Percentiles rank a stretch among this genome's conserved stretches.
Evolutionary conservation across 768 basidiomycete genomes (phyloP).

Genomic region (Russula emetica): DNA sequence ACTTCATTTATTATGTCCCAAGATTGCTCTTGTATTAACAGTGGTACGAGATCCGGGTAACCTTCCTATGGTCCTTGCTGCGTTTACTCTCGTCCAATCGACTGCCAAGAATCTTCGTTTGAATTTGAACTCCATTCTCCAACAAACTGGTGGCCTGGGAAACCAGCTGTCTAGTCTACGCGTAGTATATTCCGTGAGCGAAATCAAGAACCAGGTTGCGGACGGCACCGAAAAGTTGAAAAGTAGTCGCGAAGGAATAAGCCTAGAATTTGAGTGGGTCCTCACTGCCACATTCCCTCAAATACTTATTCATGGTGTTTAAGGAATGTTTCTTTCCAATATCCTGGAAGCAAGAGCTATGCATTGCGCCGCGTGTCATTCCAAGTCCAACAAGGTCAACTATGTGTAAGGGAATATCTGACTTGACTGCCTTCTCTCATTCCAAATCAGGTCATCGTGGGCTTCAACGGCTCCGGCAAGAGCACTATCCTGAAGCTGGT

Average conservation of each 20-base stretch:
- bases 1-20: neutral
- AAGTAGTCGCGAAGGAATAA: constrained; percentile 57
- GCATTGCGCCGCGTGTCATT: constrained; percentile 65
- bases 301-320: constrained; percentile 9
- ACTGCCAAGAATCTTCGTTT: constrained; percentile 49
- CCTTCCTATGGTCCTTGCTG: constrained; percentile 26
- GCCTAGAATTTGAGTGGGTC: constrained; percentile 20
- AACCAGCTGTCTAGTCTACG: constrained; percentile 52
- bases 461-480: constrained; percentile 74
- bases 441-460: constrained; percentile 59
- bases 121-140: constrained; percentile 48
- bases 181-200: constrained; percentile 57
- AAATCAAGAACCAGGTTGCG: constrained; percentile 55
- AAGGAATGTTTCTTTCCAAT: constrained; percentile 69
- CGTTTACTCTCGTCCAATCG: constrained; percentile 51
- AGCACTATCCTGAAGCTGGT: constrained; percentile 76
- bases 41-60: constrained; percentile 18
- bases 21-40: constrained; percentile 26
- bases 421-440: neutral
- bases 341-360: constrained; percentile 49
- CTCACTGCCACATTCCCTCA: constrained; percentile 26
- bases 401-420: constrained; percentile 52
- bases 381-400: constrained; percentile 61
- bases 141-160: constrained; percentile 52
- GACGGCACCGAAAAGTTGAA: constrained; percentile 48